Evolutionary conservation across 768 basidiomycete species (phyloP).

Genomic region (Gloeophyllum trabeum): DNA sequence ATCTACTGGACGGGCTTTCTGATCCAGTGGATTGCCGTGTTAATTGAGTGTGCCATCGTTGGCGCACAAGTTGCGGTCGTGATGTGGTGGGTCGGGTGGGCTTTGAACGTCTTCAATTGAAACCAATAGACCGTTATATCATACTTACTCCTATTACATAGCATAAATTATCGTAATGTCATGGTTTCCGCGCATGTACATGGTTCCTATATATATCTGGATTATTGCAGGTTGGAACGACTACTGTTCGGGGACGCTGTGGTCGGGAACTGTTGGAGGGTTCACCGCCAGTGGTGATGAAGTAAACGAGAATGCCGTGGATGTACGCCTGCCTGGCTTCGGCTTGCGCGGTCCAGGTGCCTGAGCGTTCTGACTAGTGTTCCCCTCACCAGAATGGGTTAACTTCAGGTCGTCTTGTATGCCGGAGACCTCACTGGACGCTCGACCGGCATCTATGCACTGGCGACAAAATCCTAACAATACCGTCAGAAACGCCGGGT

Average conservation of each 20-base stretch:
- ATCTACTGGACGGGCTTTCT: constrained; percentile 54
- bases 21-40: constrained; percentile 56
- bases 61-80: constrained; percentile 46
- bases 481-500: constrained; percentile 1
- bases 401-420: neutral
- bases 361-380: neutral
- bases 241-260: too few relatives aligned
- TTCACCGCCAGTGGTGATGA: neutral
- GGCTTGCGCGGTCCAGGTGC: neutral
- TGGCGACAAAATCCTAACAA: constrained; percentile 53
- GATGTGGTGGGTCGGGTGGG: constrained; percentile 73
- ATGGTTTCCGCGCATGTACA: neutral
- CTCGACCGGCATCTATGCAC: constrained; percentile 48
- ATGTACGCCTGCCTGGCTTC: neutral
- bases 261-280: neutral
- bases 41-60: constrained; percentile 47
- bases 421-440: constrained; percentile 18
- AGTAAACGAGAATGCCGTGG: neutral
- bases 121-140: neutral
- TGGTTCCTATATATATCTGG: neutral
- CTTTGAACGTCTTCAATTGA: constrained; percentile 30
- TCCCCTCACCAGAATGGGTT: neutral
- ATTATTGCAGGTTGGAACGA: too few relatives aligned
- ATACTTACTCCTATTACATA: neutral
- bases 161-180: constrained; percentile 5